A percentile compares a stretch with the other conserved stretches of the same genome.
These are phyloP conservation scores for Agapanthus africanus DNA, from an alignment of 106 monocot genomes.

Conservation along the genomic window DNA sequence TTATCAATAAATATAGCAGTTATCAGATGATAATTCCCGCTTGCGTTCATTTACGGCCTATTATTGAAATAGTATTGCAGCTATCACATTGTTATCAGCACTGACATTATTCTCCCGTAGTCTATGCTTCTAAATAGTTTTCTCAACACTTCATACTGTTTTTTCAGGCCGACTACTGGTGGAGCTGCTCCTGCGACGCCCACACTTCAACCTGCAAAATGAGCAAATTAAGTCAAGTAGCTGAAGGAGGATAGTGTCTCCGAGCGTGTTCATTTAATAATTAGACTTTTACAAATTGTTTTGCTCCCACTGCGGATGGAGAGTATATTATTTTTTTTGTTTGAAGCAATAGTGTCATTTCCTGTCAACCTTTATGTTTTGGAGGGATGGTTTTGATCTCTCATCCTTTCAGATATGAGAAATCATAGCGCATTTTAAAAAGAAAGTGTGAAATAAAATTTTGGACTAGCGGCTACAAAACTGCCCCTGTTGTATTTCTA, in stretches of 20 bases:
- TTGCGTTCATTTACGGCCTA: too few relatives aligned
- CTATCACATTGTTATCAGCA: background rate
- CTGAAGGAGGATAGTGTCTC: background rate
- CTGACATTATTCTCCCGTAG: background rate
- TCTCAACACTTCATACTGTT: background rate
- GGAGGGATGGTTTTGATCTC: constrained; percentile 2
- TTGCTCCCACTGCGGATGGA: constrained; percentile 9
- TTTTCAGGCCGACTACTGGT: constrained; percentile 63
- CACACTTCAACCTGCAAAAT: constrained; percentile 13
- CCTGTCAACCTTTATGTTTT: too few relatives aligned
- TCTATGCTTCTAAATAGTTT: background rate
- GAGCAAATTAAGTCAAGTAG: background rate
- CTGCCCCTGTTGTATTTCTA: background rate
- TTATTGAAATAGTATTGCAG: too few relatives aligned
- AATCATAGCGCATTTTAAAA: background rate
- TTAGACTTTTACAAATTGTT: constrained; percentile 1
- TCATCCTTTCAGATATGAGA: background rate
- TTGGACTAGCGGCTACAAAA: background rate
- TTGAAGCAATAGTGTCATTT: too few relatives aligned
- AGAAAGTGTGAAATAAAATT: background rate
- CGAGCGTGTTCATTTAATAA: constrained; percentile 2
- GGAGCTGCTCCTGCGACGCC: constrained; percentile 27
- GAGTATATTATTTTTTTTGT: constrained; percentile 7
- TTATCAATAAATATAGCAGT: too few relatives aligned
- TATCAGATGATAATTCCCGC: too few relatives aligned